Conservation (phyloP, 306 rosid genomes). For the Clitoria ternatea region DNA sequence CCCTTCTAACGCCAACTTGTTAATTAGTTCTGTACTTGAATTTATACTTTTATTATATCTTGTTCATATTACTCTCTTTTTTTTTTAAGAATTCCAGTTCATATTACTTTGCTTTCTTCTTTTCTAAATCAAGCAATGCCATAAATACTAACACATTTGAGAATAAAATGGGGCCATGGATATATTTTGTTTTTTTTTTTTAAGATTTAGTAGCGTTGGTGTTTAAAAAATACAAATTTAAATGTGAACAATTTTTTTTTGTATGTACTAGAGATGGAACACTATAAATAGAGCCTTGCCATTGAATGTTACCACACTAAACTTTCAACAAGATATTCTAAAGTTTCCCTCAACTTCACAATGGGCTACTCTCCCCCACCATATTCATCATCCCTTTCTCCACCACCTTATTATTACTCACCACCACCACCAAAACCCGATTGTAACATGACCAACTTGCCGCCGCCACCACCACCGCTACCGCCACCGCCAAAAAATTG, state of each 20-base stretch:
- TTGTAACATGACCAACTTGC: background rate
- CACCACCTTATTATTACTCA: conserved; percentile 10
- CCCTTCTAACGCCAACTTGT: background rate
- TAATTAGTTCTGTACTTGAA: too few relatives aligned
- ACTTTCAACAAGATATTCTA: background rate
- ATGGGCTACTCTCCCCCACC: conserved; percentile 25
- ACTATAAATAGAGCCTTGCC: background rate
- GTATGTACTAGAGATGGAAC: too few relatives aligned
- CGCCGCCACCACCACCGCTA: conserved; percentile 2
- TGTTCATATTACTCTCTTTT: background rate
- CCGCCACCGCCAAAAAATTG: background rate
- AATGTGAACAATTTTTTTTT: too few relatives aligned
- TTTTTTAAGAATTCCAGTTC: too few relatives aligned
- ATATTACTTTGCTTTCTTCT: background rate
- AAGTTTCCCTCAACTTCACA: background rate
- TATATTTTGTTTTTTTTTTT: too few relatives aligned
- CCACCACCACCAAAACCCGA: conserved; percentile 10
- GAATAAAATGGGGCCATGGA: too few relatives aligned
- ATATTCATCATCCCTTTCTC: background rate
- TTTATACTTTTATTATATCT: background rate
- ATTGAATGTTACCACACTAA: background rate
- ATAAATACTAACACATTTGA: too few relatives aligned
- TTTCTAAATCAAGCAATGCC: background rate
- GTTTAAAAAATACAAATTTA: too few relatives aligned
- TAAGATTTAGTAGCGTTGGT: too few relatives aligned